Base-by-base conservation (phyloP, 352 stramenopile genomes). In the Phytophthora nicotianae region DNA sequence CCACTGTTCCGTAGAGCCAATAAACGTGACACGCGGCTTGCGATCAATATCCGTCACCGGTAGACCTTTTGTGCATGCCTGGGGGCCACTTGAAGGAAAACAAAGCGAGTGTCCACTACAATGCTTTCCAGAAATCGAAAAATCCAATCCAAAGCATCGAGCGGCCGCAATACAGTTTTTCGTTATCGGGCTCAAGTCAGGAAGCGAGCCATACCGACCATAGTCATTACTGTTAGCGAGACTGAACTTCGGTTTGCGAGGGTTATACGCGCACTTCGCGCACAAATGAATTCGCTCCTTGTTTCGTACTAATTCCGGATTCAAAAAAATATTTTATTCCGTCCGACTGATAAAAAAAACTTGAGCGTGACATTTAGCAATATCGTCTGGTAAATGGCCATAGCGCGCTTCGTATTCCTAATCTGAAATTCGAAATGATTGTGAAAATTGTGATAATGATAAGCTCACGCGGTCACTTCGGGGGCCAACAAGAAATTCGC, bases 171-270 rank as follows among this genome's bases (percentile, higher is more conserved):
- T 16, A 35, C 20, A 35, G 13, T 50, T 50, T 19, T 5, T 20
- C 2, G 21, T 16, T 10, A 50, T 11, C 3, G 21, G 10, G 14
- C 5, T 50, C 4, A 50, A 2, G 10, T 50, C 11, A 13, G 21
- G 43, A 19, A 50, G 9, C 4, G 7, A 16, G 20, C 0, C 14
- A 35, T 4, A 50, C 9, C 10, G 4, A 13, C 43, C 43, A 23
- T 50, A 50, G 1, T 50, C 21, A 19, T 35, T 10, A 16, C 43
- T 23, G 35, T 8, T 37, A 11, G 11, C 1, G 35, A 5, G 9
- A n/a, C 45, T 37, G 5, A 38, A 50, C 21, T 50, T 50, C 0
- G 45, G 26, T 38, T 50, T 50, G 7, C 16, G 45, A 3, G 45
- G 5, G 2, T 50, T 50, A 7, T 50, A 19, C 16, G 45, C 24